A percentile compares a stretch with the other conserved stretches of the same genome.
Evolutionary conservation across 208 protist genomes (phyloP).

Genomic region (Balamuthia mandrillaris): DNA sequence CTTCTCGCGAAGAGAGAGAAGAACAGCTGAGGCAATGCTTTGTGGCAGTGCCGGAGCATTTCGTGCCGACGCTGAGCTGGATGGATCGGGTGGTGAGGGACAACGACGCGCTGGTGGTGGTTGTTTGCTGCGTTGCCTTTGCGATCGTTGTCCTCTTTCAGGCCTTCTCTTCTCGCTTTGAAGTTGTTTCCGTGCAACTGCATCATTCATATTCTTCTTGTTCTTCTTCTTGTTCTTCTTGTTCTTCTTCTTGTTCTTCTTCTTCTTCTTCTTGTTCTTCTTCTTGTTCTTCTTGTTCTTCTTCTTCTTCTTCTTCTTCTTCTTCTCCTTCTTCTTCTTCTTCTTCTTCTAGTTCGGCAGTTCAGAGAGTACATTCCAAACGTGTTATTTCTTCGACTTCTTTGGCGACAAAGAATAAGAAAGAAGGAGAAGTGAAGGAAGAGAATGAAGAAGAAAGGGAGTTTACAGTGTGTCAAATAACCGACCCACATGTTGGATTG

Average conservation of each 20-base stretch:
- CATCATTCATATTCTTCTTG: background rate
- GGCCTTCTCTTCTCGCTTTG: too few relatives aligned
- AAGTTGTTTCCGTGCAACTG: too few relatives aligned
- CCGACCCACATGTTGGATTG: background rate
- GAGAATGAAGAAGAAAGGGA: background rate
- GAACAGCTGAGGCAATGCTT: too few relatives aligned
- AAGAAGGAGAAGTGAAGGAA: background rate
- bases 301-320: background rate
- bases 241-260: background rate
- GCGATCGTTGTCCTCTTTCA: too few relatives aligned
- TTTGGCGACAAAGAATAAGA: background rate
- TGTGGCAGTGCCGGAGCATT: too few relatives aligned
- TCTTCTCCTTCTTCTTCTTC: background rate
- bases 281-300: background rate
- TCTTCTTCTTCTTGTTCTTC: background rate
- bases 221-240: background rate
- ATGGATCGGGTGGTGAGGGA: background rate
- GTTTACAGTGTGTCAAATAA: background rate
- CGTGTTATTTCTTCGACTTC: background rate
- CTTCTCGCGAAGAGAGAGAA: too few relatives aligned
- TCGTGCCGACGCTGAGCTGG: background rate
- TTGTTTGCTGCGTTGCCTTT: too few relatives aligned
- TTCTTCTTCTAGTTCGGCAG: background rate
- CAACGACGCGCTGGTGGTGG: background rate
- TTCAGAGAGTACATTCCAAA: background rate